A percentile compares a stretch with the other conserved stretches of the same genome.
Conservation (phyloP, 306 rosid species). For the Luffa acutangula region DNA sequence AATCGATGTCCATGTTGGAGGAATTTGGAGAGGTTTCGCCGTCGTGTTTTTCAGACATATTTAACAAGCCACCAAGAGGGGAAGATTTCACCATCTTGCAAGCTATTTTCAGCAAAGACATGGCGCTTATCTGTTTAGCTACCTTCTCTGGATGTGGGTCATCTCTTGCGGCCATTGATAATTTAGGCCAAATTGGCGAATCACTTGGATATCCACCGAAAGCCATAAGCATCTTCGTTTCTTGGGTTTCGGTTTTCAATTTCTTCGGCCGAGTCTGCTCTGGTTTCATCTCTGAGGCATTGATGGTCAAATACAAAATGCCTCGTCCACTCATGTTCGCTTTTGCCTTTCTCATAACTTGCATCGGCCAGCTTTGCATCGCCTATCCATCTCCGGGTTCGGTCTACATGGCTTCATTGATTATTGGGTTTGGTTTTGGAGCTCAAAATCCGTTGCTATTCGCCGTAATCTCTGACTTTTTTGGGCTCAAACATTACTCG, state of each 20-base stretch:
- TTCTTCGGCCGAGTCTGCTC: conserved; percentile 19
- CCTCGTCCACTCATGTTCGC: conserved; percentile 19
- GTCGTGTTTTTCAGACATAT: conserved; percentile 5
- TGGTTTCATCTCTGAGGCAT: conserved; percentile 15
- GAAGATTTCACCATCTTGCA: conserved; percentile 24
- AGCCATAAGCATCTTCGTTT: conserved; percentile 10
- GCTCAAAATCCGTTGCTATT: not conserved
- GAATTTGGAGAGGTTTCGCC: not conserved
- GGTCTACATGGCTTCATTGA: conserved; percentile 13
- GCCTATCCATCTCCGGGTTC: conserved; percentile 21
- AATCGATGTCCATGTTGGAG: not conserved
- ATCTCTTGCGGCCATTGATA: conserved; percentile 20
- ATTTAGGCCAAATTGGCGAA: conserved; percentile 30
- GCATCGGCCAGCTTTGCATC: conserved; percentile 15
- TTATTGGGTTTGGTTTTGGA: conserved; percentile 10
- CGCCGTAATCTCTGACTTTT: not conserved
- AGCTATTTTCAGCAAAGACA: not conserved
- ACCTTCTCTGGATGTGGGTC: conserved; percentile 13
- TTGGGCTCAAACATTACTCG: not conserved
- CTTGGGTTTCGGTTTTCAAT: conserved; percentile 25
- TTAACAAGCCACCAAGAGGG: conserved; percentile 20
- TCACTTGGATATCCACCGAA: conserved; percentile 14
- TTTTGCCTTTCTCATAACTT: conserved; percentile 2
- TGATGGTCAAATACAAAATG: conserved; percentile 9
- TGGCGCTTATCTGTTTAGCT: not conserved